Base-by-base conservation (phyloP, 495 filamentous ascomycete species). In the Usnea hakonensis region DNA sequence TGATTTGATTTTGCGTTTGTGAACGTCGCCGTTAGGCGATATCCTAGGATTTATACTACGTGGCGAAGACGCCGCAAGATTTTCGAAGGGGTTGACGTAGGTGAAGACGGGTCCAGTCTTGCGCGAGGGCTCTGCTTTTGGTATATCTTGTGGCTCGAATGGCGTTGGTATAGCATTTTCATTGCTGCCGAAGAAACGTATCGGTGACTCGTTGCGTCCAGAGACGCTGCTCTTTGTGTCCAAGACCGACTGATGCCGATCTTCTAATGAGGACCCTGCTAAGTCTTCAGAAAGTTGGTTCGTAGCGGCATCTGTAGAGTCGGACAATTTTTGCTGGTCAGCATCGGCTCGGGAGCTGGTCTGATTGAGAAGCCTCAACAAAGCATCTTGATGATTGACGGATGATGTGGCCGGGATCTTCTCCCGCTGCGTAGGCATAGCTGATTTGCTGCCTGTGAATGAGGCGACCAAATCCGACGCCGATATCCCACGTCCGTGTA, bases 81-180 rank as follows among this genome's bases (percentile, higher is more conserved):
- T 85, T 36, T 90, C 88, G 63, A 93, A 91, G 5, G 89, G 89
- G 67, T 91, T 91, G 64, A 87, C 82, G 70, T 90, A 90, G 35
- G 82, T 89, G 74, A 93, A 93, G 32, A 87, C 75, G 23, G 76
- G 73, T 5, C 74, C 75, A 62, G 82, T 81, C n/a, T 66, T 68
- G 46, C 64, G 55, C 30, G 72, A 61, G 48, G 73, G 64, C 43
- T 68, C 68, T 58, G 68, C 68, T n/a, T 70, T 68, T 40, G 65
- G 62, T 52, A 64, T 63, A 55, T 67, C 52, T 30, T 65, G 48
- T 28, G 67, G 69, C 59, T 69, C 70, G 61, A 72, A 76, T 55
- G 63, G 68, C 40, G 65, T 66, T 48, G 65, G 60, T 55, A 67
- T 61, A 38, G 64, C 59, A 26, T 62, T 68, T 40, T 72, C 72